These are phyloP conservation scores for Malus hybrid DNA, from an alignment of 331 rosid genomes.

Conservation along the genomic window DNA sequence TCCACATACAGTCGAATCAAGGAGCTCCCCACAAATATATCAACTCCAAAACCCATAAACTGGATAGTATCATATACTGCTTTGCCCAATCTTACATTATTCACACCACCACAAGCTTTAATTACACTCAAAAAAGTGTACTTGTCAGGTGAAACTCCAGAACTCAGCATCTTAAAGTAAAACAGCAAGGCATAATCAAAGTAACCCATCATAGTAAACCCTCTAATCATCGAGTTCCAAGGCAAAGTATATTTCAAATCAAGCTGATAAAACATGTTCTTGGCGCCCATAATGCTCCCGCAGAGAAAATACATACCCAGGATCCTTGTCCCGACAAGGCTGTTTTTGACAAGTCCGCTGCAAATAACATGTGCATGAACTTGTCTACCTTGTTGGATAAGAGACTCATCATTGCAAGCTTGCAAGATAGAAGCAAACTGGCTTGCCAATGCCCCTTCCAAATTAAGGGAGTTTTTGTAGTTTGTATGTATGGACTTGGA, in stretches of 20 bases:
- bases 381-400: constrained; percentile 49
- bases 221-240: constrained; percentile 92
- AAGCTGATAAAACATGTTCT: constrained; percentile 48
- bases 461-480: constrained; percentile 9
- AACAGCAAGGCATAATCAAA: constrained; percentile 51
- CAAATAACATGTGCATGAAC: constrained; percentile 54
- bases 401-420: constrained; percentile 34
- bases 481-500: constrained; percentile 13
- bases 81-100: constrained; percentile 47
- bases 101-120: constrained; percentile 73
- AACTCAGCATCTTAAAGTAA: constrained; percentile 75
- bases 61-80: constrained; percentile 36
- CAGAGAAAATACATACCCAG: constrained; percentile 64
- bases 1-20: constrained; percentile 62
- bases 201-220: constrained; percentile 49
- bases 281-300: constrained; percentile 46
- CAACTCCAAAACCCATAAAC: constrained; percentile 45
- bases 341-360: constrained; percentile 27
- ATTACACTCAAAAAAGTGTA: constrained; percentile 77
- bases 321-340: constrained; percentile 35
- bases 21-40: constrained; percentile 64
- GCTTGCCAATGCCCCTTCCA: constrained; percentile 24
- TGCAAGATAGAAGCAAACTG: constrained; percentile 39
- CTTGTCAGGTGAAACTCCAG: constrained; percentile 63
- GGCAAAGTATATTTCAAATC: constrained; percentile 42